Base-by-base conservation (phyloP, 2,329 filamentous ascomycete genomes). In the Pyricularia pennisetigena region DNA sequence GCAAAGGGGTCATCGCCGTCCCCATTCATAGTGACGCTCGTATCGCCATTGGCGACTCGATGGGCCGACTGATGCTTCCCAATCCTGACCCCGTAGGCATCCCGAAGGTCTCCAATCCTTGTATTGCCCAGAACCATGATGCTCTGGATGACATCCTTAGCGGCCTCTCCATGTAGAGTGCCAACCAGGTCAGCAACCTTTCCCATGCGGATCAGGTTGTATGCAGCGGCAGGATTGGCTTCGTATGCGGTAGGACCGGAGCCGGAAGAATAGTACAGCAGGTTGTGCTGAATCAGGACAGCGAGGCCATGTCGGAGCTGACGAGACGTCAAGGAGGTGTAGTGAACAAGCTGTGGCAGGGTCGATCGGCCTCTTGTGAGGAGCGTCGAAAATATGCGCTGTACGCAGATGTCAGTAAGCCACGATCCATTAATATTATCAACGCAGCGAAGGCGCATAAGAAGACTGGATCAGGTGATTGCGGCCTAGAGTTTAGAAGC, bases 341-440 rank as follows among this genome's bases (percentile, higher is more conserved):
- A 85, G 67, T 89, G 88, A 61, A 84, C 85, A 35, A 99, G 82
- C 70, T 90, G 88, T 67, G 83, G 78, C 69, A 94, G 83, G 29
- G 88, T 86, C 66, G 93, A 89, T 73, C 94, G 89, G 71, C 95
- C 95, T 77, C 91, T 87, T 73, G 87, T 88, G 72, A 93, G 84
- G 69, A 99, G 87, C 66, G 89, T 86, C 65, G 88, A 86, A 75
- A 97, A 93, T 75, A 98, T 93, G 79, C 92, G 90, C 94, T 98
- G 75, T 23, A 68, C 64, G 54, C 24, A 10, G 12, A 16, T 14
- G 59, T 62, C 59, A 62, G 59, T 20, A 16, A 62, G 23, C 29
- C 23, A 61, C 54, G 54, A 29, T 1, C 35, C 20, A 24, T 68
- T 71, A 64, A 70, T 70, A 61, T 23, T 67, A 68, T 23, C 66